Base-by-base conservation (phyloP, 1,284 basidiomycete genomes). In the Macrocystidia cucumis region DNA sequence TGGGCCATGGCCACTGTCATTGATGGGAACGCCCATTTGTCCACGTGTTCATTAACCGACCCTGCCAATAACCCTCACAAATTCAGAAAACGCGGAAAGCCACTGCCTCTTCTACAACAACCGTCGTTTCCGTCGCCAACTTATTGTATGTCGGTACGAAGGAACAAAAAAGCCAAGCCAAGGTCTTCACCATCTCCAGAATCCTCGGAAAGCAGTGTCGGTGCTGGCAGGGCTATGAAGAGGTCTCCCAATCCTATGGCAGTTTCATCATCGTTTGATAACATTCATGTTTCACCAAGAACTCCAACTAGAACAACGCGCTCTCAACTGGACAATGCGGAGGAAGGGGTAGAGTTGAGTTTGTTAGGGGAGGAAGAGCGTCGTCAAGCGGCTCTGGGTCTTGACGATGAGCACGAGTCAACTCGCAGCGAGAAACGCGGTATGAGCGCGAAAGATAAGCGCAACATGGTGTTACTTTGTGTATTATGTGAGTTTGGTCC, bases 401-500 rank as follows among this genome's bases (percentile, higher is more conserved):
- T 70, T 37, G 59, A 60, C 32, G 56, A 51, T 22, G 44, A 54
- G 11, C 47, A 37, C 16, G 55, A 55, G 22, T 44, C 47, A 29
- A 50, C 50, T 35, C 49, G 48, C 24, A 39, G 44, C 16, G 44
- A 43, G 20, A 81, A 74, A 53, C 60, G 51, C 40, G 51, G 72
- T 20, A 66, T 89, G 48, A 78, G 83, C 22, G 46, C 62, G 21
- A 79, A 77, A 54, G 92, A 98, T 62, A 86, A 84, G 63, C 72
- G 76, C 46, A 90, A 86, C 22, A 91, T 98, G 71, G 74, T 74
- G 5, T 61, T 98, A 38, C 68, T 98, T 27, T 84, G 92, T 55
- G 65, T 93, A 44, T 69, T 98, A 35, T 98, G 91, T 95, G 50
- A 65, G 91, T 69, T 16, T 22, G 39, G n/a, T 33, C 29, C 14